Evolutionary conservation across 2,329 filamentous ascomycete genomes (phyloP), one percentile per base, ranked within the genome.

Genomic region (Aspergillus fischeri): DNA sequence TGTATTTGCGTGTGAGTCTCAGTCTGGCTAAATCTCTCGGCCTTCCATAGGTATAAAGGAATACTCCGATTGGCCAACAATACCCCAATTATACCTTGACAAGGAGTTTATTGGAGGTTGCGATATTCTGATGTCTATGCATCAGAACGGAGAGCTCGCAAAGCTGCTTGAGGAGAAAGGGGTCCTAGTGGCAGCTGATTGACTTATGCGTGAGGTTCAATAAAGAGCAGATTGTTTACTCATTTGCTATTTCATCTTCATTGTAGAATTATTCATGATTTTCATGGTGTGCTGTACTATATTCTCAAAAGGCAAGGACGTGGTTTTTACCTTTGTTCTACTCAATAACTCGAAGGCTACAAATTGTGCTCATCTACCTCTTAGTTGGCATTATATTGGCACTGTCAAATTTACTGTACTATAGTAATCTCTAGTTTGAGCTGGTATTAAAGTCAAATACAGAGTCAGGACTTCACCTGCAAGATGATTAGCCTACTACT

Each of bases 21-120:
- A n/a, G 28, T 17, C 32, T 38, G 45, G 49, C 53, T 58, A 51
- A 61, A 45, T 8, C 53, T 11, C 29, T 51, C 7, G 17, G 24
- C 38, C n/a, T 55, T 25, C 50, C 50, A 48, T 64, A 92, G 93
- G 94, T 53, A 96, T 99, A 80, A 99, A 99, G 79, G 93, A 99
- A 78, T 99, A 94, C 81, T 96, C 92, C 1, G 94, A 97, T 73
- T 99, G 94, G 94, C 94, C 94, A 14, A 99, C 94, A 21, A 97
- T 99, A 73, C 94, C 94, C 6, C 94, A 99, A 76, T 83, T 99
- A 20, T 99, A 97, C 77, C 82, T 99, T 52, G 86, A 95, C 62
- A 93, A 93, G 78, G 93, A 99, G 74, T 99, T 99, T 73, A 82
- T 99, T 49, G 94, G 94, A 55, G 94, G 94, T n/a, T 97, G 92